phyloP scores from a whole-genome alignment of 805 yeast genomes.

The Metschnikowia similis region DNA sequence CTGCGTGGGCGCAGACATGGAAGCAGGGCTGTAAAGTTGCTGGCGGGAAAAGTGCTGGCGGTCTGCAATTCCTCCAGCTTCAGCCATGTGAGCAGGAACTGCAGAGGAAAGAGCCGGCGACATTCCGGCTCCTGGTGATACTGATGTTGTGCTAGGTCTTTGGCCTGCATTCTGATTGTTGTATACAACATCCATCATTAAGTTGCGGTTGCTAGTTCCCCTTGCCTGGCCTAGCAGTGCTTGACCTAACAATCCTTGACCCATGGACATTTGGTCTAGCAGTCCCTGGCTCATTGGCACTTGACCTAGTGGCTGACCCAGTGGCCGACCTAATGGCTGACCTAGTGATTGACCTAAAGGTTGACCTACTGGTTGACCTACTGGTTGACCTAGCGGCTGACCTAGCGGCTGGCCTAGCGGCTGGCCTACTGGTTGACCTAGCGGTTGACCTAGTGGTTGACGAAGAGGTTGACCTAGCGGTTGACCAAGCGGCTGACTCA shows the following conservation, averaged over 20 bases:
- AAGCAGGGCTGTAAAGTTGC: constrained; percentile 3
- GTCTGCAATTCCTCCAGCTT: not conserved
- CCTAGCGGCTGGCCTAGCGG: not conserved
- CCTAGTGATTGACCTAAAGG: not conserved
- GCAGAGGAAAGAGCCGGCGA: not conserved
- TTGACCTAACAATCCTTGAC: not conserved
- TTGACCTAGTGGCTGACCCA: not conserved
- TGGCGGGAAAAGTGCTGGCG: constrained; percentile 4
- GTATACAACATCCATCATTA: constrained; percentile 4
- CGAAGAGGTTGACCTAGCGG: not conserved
- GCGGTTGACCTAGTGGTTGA: not conserved
- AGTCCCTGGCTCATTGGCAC: not conserved
- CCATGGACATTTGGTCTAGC: not conserved
- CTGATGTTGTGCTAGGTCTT: not conserved
- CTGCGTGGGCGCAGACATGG: constrained; percentile 7
- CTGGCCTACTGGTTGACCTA: not conserved
- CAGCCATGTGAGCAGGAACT: constrained; percentile 1
- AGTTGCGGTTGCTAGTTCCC: constrained; percentile 5
- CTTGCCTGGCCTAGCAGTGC: not conserved
- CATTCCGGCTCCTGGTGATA: not conserved
- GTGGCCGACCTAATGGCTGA: not conserved
- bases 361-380: not conserved
- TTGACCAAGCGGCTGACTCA: not conserved
- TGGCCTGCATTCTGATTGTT: constrained; percentile 2
- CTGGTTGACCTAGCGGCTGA: not conserved